Percentiles rank a stretch among this genome's conserved stretches.
phyloP scores from a whole-genome alignment of 495 filamentous ascomycete genomes.

The Podospora conica region DNA sequence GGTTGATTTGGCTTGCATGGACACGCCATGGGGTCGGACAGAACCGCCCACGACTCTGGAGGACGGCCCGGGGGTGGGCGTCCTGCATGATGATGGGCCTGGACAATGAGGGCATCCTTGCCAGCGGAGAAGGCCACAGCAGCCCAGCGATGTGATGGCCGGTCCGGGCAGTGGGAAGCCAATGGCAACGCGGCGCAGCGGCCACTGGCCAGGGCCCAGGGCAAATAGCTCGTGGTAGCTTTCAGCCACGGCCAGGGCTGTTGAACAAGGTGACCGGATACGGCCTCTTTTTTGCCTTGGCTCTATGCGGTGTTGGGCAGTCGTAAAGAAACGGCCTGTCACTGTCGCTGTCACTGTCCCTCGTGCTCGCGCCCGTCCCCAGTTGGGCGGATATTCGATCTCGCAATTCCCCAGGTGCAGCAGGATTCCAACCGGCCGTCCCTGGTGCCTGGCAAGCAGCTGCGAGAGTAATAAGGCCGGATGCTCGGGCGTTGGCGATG shows the following conservation, averaged over 20 bases:
- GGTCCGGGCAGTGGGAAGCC: slow-evolving; percentile 16
- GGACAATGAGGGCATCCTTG: slow-evolving; percentile 13
- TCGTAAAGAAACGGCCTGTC: background rate
- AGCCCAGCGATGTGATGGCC: background rate
- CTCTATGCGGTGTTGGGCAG: background rate
- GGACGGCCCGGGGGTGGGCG: background rate
- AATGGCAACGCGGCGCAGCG: slow-evolving; percentile 8
- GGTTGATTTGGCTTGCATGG: too few relatives aligned
- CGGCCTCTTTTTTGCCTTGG: background rate
- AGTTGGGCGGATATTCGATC: background rate
- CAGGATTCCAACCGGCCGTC: background rate
- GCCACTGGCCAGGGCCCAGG: background rate
- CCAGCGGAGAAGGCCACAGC: slow-evolving; percentile 2
- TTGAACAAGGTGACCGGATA: background rate
- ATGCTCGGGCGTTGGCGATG: background rate
- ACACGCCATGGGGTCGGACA: too few relatives aligned
- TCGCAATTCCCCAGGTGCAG: background rate
- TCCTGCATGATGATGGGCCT: slow-evolving; percentile 6
- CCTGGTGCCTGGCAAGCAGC: background rate
- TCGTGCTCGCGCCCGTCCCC: too few relatives aligned
- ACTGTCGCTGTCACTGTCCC: background rate
- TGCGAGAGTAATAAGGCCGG: background rate
- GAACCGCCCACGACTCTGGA: background rate
- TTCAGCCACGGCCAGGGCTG: background rate
- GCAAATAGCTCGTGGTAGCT: too few relatives aligned